A percentile compares a stretch with the other conserved stretches of the same genome.
Conservation (phyloP, 2,329 filamentous ascomycete genomes). For the Aspergillus piperis region DNA sequence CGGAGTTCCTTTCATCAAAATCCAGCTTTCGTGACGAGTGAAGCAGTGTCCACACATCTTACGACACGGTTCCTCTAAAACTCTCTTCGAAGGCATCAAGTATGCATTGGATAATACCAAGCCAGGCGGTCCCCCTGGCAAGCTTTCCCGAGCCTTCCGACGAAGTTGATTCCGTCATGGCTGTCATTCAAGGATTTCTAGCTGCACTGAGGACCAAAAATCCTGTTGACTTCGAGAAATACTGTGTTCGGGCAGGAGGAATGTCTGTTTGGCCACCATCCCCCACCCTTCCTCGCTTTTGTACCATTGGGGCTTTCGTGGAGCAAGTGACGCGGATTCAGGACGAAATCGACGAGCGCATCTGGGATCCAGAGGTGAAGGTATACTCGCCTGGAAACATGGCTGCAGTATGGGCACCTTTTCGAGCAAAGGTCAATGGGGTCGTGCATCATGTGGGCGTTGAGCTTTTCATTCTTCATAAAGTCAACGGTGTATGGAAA, state of each 20-base stretch:
- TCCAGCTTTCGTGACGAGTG: background rate
- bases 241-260: constrained; percentile 36
- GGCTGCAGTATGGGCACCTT: constrained; percentile 39
- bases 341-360: constrained; percentile 37
- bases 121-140: background rate
- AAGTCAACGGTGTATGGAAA: constrained; percentile 36
- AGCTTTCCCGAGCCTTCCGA: background rate
- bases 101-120: background rate
- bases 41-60: background rate
- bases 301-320: constrained; percentile 38
- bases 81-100: background rate
- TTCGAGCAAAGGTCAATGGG: constrained; percentile 38
- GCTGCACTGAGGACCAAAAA: constrained; percentile 34
- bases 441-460: constrained; percentile 40
- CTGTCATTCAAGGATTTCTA: constrained; percentile 33
- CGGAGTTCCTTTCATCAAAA: background rate
- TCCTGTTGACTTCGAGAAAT: constrained; percentile 34
- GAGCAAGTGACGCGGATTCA: constrained; percentile 32
- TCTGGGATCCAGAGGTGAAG: constrained; percentile 39
- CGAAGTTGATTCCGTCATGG: constrained; percentile 24
- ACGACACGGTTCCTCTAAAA: background rate
- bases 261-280: constrained; percentile 38
- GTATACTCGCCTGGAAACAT: constrained; percentile 32
- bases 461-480: constrained; percentile 38
- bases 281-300: constrained; percentile 34